Evolutionary conservation across 306 rosid species (phyloP).

Genomic region (Cucumis cinereus): DNA sequence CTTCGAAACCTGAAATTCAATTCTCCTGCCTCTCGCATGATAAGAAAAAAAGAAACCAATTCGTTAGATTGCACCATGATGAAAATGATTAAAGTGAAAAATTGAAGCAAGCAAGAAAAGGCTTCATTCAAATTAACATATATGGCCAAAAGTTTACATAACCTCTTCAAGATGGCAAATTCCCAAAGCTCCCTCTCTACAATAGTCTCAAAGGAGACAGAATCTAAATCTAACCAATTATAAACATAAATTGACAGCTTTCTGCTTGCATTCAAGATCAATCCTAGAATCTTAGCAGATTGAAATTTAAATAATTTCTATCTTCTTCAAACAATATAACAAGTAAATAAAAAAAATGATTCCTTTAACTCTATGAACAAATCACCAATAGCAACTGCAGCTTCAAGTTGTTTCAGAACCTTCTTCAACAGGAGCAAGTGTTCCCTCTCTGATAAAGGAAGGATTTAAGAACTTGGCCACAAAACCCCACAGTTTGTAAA

Average conservation of each 20-base stretch:
- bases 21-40: no score
- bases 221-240: conserved; percentile 1
- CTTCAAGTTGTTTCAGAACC: conserved; percentile 12
- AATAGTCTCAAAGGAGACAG: neutral
- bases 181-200: neutral
- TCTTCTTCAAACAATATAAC: neutral
- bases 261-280: neutral
- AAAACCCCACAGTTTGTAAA: conserved; percentile 83
- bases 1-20: no score
- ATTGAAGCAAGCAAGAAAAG: neutral
- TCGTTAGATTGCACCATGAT: no score
- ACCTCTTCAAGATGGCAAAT: neutral
- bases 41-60: no score
- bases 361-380: neutral
- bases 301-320: neutral
- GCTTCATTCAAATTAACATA: neutral
- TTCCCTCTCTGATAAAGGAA: conserved; percentile 37
- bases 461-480: conserved; percentile 74
- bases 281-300: neutral
- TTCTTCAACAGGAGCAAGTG: conserved; percentile 65
- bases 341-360: neutral
- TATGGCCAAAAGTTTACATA: neutral
- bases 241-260: neutral
- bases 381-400: neutral
- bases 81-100: neutral